Evolutionary conservation across 2,329 filamentous ascomycete genomes (phyloP).

Genomic region (Penicillium sp.): DNA sequence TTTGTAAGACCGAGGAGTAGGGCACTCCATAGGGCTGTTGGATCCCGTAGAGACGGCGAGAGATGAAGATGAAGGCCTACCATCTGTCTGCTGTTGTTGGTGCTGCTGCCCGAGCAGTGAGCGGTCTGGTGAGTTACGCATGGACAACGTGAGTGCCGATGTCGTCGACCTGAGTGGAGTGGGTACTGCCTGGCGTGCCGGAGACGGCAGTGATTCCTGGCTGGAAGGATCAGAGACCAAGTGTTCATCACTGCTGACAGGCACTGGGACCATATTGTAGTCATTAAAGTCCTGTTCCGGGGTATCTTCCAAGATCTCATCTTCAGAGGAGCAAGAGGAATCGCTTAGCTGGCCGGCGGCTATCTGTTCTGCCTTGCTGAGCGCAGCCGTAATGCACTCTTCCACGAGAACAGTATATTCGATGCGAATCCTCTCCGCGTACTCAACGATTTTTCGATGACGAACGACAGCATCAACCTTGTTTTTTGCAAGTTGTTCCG

Average conservation of each 20-base stretch:
- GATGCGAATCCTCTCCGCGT: constrained; percentile 89
- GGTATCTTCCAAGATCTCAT: constrained; percentile 49
- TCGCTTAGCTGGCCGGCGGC: constrained; percentile 83
- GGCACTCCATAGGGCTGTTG: constrained; percentile 85
- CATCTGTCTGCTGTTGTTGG: constrained; percentile 33
- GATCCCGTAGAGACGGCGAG: constrained; percentile 77
- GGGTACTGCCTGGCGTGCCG: constrained; percentile 4
- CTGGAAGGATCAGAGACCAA: not conserved
- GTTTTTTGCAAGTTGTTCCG: constrained; percentile 75
- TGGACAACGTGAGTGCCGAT: constrained; percentile 58
- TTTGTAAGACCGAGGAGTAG: constrained; percentile 83
- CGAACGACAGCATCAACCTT: constrained; percentile 94
- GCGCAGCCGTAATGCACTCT: constrained; percentile 89
- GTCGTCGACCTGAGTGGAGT: constrained; percentile 26
- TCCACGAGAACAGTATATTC: constrained; percentile 93
- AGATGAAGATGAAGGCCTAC: constrained; percentile 55
- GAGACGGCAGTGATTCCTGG: constrained; percentile 12
- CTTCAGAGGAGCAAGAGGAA: constrained; percentile 64
- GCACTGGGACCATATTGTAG: not conserved
- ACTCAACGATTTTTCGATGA: constrained; percentile 90
- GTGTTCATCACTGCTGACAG: not conserved
- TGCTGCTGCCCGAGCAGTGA: constrained; percentile 40
- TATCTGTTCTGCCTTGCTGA: constrained; percentile 85
- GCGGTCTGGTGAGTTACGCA: constrained; percentile 56
- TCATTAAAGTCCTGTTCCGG: constrained; percentile 6